Percentiles rank a stretch among this genome's conserved stretches.
Evolutionary conservation across 1,139 yeast species (phyloP).

Genomic region (Protomyces pachydermus): DNA sequence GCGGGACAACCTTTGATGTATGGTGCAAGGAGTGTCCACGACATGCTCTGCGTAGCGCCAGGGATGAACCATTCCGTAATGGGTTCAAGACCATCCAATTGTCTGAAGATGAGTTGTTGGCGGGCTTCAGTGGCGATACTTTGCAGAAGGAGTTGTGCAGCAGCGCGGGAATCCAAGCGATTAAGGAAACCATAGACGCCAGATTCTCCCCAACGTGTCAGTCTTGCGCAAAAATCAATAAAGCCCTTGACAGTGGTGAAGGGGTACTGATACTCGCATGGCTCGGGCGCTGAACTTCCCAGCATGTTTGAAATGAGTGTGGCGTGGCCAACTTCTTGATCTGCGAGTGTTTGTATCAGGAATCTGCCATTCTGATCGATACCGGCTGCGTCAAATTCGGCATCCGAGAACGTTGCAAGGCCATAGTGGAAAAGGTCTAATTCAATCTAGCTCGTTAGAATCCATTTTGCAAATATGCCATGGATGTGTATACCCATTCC

Average conservation of each 20-base stretch:
- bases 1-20: slow-evolving; percentile 28
- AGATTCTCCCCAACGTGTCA: slow-evolving; percentile 30
- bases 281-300: slow-evolving; percentile 28
- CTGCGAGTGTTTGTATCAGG: slow-evolving; percentile 30
- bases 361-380: slow-evolving; percentile 24
- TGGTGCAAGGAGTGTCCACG: slow-evolving; percentile 30
- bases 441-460: slow-evolving; percentile 13
- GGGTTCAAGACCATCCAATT: slow-evolving; percentile 30
- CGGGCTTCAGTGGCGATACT: slow-evolving; percentile 31
- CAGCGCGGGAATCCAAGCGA: slow-evolving; percentile 31
- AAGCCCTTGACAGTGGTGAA: slow-evolving; percentile 28
- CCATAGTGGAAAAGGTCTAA: slow-evolving; percentile 30
- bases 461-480: no score
- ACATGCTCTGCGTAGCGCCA: slow-evolving; percentile 30
- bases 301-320: slow-evolving; percentile 29
- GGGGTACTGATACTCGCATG: slow-evolving; percentile 28
- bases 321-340: slow-evolving; percentile 30
- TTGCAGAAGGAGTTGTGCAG: slow-evolving; percentile 30
- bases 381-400: slow-evolving; percentile 29
- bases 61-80: slow-evolving; percentile 30
- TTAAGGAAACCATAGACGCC: slow-evolving; percentile 30
- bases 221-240: slow-evolving; percentile 28
- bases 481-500: slow-evolving; percentile 1
- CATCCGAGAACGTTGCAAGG: slow-evolving; percentile 29
- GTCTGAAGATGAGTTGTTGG: slow-evolving; percentile 30